Conservation (phyloP, 164 flowering plant genomes). For the Brasenia schreberi region DNA sequence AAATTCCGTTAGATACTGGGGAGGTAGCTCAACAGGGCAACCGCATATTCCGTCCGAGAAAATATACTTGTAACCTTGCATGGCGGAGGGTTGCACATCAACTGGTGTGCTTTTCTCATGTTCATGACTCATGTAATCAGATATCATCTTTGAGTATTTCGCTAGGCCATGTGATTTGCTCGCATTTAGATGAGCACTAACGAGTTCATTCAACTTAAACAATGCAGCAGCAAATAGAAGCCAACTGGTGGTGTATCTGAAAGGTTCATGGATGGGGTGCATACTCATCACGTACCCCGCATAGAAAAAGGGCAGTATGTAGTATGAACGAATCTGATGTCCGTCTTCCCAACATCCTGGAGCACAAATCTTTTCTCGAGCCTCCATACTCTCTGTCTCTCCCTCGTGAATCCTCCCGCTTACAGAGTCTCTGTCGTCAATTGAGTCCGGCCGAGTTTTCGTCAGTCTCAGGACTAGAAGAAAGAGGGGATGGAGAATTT, state of each 20-base stretch:
- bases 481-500: no score
- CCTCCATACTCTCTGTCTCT: no score
- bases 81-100: neutral
- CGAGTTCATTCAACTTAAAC: neutral
- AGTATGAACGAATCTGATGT: neutral
- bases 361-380: no score
- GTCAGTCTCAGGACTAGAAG: no score
- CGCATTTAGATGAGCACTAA: neutral
- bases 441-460: no score
- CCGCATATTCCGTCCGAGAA: neutral
- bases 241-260: neutral
- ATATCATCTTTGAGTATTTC: neutral
- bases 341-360: neutral
- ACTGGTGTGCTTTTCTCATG: neutral
- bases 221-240: neutral
- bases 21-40: neutral
- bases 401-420: no score
- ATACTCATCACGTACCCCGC: neutral
- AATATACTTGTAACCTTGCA: slow-evolving; percentile 3
- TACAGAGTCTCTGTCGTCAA: no score
- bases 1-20: no score
- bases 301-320: neutral
- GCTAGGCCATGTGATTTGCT: neutral
- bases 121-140: neutral
- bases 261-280: neutral